phyloP scores from a whole-genome alignment of 805 yeast genomes.

The Clavispora fructus region DNA sequence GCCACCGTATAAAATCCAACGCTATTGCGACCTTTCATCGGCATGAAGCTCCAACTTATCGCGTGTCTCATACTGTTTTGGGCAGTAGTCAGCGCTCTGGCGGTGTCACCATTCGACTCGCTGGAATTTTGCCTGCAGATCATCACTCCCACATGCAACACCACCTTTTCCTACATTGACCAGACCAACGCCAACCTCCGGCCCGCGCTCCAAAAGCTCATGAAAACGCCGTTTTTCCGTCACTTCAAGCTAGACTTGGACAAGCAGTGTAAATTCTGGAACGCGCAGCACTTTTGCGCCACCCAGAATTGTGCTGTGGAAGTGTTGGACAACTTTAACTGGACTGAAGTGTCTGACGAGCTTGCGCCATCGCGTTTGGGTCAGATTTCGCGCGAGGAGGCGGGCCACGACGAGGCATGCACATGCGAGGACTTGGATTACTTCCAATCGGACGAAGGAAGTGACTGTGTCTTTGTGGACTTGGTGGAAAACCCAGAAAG shows the following conservation, averaged over 20 bases:
- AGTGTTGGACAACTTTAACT: conserved; percentile 62
- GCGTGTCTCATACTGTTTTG: conserved; percentile 2
- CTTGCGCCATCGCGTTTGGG: conserved; percentile 75
- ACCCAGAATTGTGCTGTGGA: conserved; percentile 89
- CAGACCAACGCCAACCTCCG: conserved; percentile 29
- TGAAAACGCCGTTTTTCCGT: conserved; percentile 74
- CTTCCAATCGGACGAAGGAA: conserved; percentile 61
- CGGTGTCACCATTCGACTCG: conserved; percentile 33
- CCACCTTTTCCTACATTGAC: conserved; percentile 41
- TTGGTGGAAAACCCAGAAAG: conserved; percentile 88
- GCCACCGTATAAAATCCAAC: not conserved
- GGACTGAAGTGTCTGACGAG: conserved; percentile 53
- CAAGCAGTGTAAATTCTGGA: conserved; percentile 82
- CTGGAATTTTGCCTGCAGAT: conserved; percentile 42
- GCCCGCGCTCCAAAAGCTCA: conserved; percentile 53
- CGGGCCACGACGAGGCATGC: conserved; percentile 12
- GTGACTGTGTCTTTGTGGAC: conserved; percentile 78
- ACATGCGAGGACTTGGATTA: conserved; percentile 53
- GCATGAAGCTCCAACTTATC: conserved; percentile 5
- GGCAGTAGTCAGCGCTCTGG: conserved; percentile 4
- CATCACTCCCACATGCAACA: conserved; percentile 41
- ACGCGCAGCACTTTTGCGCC: conserved; percentile 76
- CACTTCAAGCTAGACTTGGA: conserved; percentile 82
- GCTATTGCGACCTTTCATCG: not conserved
- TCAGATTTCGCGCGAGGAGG: conserved; percentile 21